Conservation (phyloP, 1,139 yeast genomes). For the Candida labiduridarum region DNA sequence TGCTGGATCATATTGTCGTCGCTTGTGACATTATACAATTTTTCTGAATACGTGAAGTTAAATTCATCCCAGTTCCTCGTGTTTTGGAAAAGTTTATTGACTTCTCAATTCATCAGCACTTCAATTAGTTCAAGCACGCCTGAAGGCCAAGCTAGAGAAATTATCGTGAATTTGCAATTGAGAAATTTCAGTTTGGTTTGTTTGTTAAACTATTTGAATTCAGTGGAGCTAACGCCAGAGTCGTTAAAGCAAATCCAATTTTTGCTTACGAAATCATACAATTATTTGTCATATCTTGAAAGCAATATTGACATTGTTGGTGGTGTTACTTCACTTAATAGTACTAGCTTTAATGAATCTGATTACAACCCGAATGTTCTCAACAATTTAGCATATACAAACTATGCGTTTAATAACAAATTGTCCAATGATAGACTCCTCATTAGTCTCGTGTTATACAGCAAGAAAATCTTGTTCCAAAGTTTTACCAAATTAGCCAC, state of each 20-base stretch:
- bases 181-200: slow-evolving; percentile 46
- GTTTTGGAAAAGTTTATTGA: slow-evolving; percentile 82
- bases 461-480: slow-evolving; percentile 38
- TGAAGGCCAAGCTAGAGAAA: slow-evolving; percentile 31
- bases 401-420: slow-evolving; percentile 22
- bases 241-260: slow-evolving; percentile 46
- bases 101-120: slow-evolving; percentile 47
- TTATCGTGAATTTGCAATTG: slow-evolving; percentile 40
- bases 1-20: slow-evolving; percentile 82
- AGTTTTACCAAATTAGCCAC: slow-evolving; percentile 34
- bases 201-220: slow-evolving; percentile 41
- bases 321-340: slow-evolving; percentile 34
- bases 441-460: slow-evolving; percentile 35
- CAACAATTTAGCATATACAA: slow-evolving; percentile 35
- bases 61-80: slow-evolving; percentile 75
- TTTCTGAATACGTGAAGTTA: slow-evolving; percentile 60
- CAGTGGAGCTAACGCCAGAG: slow-evolving; percentile 46
- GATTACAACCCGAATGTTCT: slow-evolving; percentile 34
- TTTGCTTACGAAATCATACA: slow-evolving; percentile 44
- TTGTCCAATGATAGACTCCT: slow-evolving; percentile 32
- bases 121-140: slow-evolving; percentile 23
- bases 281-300: slow-evolving; percentile 45
- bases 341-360: slow-evolving; percentile 28
- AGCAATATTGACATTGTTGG: slow-evolving; percentile 41
- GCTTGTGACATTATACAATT: slow-evolving; percentile 68